Evolutionary conservation across 2,329 filamentous ascomycete genomes (phyloP).

Genomic region (Paecilomyces variotii): DNA sequence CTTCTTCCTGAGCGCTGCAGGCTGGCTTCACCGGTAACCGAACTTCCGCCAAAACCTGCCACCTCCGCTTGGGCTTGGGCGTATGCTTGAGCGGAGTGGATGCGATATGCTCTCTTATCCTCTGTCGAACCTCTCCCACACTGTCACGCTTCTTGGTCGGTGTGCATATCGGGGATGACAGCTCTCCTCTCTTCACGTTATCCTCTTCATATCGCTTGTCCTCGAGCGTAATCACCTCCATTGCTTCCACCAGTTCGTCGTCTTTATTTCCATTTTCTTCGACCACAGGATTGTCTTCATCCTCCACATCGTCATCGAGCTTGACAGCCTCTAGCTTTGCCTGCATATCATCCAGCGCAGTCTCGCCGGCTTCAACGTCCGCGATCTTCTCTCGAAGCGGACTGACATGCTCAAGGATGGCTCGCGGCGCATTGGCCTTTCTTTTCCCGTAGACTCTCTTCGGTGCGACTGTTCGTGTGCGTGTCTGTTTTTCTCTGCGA

Average conservation of each 20-base stretch:
- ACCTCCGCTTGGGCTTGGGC: not conserved
- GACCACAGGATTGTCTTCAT: not conserved
- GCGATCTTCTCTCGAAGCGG: slow-evolving; percentile 1
- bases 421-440: slow-evolving; percentile 6
- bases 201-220: not conserved
- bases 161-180: not conserved
- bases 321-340: not conserved
- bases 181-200: not conserved
- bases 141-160: not conserved
- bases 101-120: not conserved
- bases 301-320: not conserved
- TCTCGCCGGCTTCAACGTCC: not conserved
- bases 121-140: not conserved
- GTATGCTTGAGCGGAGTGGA: not conserved
- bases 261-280: not conserved
- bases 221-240: not conserved
- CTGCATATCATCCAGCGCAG: not conserved
- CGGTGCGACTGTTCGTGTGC: slow-evolving; percentile 1
- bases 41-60: not conserved
- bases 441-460: slow-evolving; percentile 10
- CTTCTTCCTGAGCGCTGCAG: not conserved
- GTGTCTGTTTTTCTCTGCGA: not conserved
- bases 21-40: not conserved
- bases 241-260: not conserved
- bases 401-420: slow-evolving; percentile 8